These are phyloP conservation scores for Kazachstania kunashirensis DNA, from an alignment of 805 yeast genomes.

Conservation along the genomic window DNA sequence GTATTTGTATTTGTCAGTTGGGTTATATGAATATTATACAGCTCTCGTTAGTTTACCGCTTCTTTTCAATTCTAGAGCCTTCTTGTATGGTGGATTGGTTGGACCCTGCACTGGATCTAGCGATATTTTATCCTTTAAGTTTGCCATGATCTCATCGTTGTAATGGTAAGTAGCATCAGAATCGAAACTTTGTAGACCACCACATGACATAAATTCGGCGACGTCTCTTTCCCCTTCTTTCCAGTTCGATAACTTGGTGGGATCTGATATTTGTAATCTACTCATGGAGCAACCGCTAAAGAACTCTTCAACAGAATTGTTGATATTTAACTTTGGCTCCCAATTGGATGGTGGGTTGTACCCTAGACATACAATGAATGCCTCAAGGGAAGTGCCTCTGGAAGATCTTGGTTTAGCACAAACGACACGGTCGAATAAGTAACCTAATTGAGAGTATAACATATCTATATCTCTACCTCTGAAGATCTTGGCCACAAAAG, in stretches of 20 bases:
- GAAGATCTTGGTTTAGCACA: conserved; percentile 97
- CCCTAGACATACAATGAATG: conserved; percentile 86
- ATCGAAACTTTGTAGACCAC: conserved; percentile 78
- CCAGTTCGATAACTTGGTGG: conserved; percentile 30
- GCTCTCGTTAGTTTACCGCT: conserved; percentile 46
- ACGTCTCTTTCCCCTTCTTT: conserved; percentile 58
- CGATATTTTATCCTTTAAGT: conserved; percentile 27
- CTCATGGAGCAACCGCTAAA: conserved; percentile 44
- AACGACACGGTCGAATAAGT: conserved; percentile 72
- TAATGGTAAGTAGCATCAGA: conserved; percentile 83
- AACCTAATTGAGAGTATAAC: conserved; percentile 84
- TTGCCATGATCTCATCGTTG: conserved; percentile 15
- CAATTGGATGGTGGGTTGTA: conserved; percentile 78
- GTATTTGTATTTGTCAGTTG: too few species aligned
- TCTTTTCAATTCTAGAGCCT: conserved; percentile 79
- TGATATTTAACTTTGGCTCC: conserved; percentile 55
- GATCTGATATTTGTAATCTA: conserved; percentile 7
- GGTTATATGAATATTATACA: conserved; percentile 4
- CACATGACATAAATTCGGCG: conserved; percentile 94
- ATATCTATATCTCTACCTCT: conserved; percentile 93
- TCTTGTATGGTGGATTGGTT: conserved; percentile 93
- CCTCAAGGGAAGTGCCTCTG: conserved; percentile 87
- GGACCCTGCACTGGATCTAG: conserved; percentile 92
- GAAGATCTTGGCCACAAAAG: conserved; percentile 92
- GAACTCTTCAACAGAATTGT: conserved; percentile 68